Base-by-base conservation (phyloP, 1,284 basidiomycete species). In the Marasmius fiardii region DNA sequence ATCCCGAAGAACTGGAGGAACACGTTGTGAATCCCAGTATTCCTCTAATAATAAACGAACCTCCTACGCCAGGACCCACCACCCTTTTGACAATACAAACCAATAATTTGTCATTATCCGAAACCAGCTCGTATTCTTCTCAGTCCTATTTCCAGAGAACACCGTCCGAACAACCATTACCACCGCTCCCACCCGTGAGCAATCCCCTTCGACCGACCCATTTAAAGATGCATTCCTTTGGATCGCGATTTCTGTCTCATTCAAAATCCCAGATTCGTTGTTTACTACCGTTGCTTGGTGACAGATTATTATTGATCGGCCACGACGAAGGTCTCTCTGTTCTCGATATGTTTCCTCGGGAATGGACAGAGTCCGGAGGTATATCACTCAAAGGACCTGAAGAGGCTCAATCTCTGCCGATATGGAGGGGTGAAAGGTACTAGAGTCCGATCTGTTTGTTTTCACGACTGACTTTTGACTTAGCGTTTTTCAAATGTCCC, bases 171-270 rank as follows among this genome's bases (percentile, higher is more conserved):
- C 8, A 77, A 16, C 70, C 74, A 14, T 58, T 67, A 43, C 69
- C 65, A 28, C 69, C 73, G 7, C 60, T 78, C 18, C 78, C 81
- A 1, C 75, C 80, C 54, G 68, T 78, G 26, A 80, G 78, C 55
- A 76, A 84, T 60, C 65, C 68, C 14, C 68, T 88, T 12, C 66
- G 68, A 14, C 86, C 88, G 0, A 82, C 80, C 1, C 87, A 84
- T 64, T 70, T 90, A 23, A 79, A 79, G 62, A 67, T 91, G 51
- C 85, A 85, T 63, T 80, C 88, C 47, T 91, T 92, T 66, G 90
- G 90, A 24, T 92, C 90, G 12, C 81, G 89, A 18, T 92, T 92
- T 66, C 73, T 92, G 35, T 89, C 90, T n/a, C 90, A 92, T 62
- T 73, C 88, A 16, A 85, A 80, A 2, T 76, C 78, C 0, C 87